Evolutionary conservation across 768 basidiomycete genomes (phyloP).

Genomic region (Macrolepiota albuminosa): DNA sequence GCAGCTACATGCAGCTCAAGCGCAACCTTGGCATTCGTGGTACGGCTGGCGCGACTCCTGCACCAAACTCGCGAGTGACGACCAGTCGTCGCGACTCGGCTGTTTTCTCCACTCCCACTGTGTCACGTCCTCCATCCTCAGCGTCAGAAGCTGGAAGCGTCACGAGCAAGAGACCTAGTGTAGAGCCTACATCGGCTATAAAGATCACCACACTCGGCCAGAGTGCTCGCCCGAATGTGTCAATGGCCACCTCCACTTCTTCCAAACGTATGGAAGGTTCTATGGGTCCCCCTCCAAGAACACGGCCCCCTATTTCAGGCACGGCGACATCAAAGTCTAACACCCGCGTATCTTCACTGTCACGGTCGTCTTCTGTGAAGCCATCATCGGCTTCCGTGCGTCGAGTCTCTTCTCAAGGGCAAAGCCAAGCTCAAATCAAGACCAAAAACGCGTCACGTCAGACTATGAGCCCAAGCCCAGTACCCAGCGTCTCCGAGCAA

Average conservation of each 20-base stretch:
- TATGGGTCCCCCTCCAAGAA: slow-evolving; percentile 50
- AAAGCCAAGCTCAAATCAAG: slow-evolving; percentile 26
- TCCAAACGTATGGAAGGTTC: slow-evolving; percentile 30
- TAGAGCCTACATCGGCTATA: slow-evolving; percentile 26
- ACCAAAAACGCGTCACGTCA: slow-evolving; percentile 25
- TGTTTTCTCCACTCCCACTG: slow-evolving; percentile 48
- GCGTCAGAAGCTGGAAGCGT: slow-evolving; percentile 46
- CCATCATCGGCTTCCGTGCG: slow-evolving; percentile 28
- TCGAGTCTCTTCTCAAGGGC: slow-evolving; percentile 28
- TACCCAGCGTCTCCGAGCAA: slow-evolving; percentile 35
- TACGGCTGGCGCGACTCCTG: slow-evolving; percentile 54
- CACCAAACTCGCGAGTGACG: slow-evolving; percentile 34
- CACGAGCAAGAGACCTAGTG: slow-evolving; percentile 27
- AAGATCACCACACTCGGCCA: slow-evolving; percentile 42
- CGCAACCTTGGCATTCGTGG: slow-evolving; percentile 53
- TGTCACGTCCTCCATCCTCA: slow-evolving; percentile 51
- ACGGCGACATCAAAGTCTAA: slow-evolving; percentile 36
- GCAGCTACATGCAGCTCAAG: slow-evolving; percentile 46
- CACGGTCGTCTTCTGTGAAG: slow-evolving; percentile 29
- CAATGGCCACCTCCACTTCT: slow-evolving; percentile 18
- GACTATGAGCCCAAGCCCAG: slow-evolving; percentile 29
- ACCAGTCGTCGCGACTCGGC: slow-evolving; percentile 50
- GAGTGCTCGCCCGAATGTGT: slow-evolving; percentile 44
- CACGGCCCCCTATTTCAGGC: slow-evolving; percentile 29
- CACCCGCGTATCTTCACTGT: slow-evolving; percentile 28